phyloP scores from a whole-genome alignment of 2,329 filamentous ascomycete genomes.

The Fusarium armeniacum region DNA sequence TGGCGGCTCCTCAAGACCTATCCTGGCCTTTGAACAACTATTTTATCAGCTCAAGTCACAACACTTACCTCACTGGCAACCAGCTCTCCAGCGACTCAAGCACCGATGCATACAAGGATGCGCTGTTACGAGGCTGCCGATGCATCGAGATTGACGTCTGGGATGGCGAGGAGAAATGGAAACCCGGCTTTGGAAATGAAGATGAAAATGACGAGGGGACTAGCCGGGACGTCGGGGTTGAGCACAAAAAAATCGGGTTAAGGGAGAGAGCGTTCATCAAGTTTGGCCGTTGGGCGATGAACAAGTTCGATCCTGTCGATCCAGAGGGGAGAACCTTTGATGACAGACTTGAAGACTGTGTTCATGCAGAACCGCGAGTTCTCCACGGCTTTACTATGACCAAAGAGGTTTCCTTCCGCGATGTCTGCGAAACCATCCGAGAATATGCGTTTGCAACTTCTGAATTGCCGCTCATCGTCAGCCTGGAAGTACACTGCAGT shows the following conservation, averaged over 20 bases:
- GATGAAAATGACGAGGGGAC: background rate
- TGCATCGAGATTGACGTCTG: constrained; percentile 97
- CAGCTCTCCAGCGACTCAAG: constrained; percentile 84
- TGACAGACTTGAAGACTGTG: background rate
- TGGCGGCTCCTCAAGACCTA: constrained; percentile 61
- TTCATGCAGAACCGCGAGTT: constrained; percentile 70
- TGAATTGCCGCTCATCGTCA: constrained; percentile 87
- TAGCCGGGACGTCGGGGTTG: too few relatives aligned
- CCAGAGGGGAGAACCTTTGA: background rate
- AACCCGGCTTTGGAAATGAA: background rate
- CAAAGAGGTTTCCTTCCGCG: constrained; percentile 83
- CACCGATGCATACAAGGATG: constrained; percentile 81
- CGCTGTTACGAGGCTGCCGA: constrained; percentile 81
- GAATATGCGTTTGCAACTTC: constrained; percentile 82
- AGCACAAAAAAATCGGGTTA: background rate
- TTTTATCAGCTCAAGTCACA: constrained; percentile 94
- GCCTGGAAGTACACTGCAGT: constrained; percentile 88
- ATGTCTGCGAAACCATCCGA: constrained; percentile 84
- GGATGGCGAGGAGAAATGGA: constrained; percentile 75
- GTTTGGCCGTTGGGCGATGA: constrained; percentile 5
- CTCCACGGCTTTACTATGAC: constrained; percentile 87
- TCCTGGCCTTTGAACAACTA: constrained; percentile 84
- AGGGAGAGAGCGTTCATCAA: constrained; percentile 6
- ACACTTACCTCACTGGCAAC: constrained; percentile 90
- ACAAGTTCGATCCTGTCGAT: constrained; percentile 13